These are phyloP conservation scores for Papiliotrema fonsecae DNA, from an alignment of 1,284 basidiomycete genomes.

Conservation along the genomic window DNA sequence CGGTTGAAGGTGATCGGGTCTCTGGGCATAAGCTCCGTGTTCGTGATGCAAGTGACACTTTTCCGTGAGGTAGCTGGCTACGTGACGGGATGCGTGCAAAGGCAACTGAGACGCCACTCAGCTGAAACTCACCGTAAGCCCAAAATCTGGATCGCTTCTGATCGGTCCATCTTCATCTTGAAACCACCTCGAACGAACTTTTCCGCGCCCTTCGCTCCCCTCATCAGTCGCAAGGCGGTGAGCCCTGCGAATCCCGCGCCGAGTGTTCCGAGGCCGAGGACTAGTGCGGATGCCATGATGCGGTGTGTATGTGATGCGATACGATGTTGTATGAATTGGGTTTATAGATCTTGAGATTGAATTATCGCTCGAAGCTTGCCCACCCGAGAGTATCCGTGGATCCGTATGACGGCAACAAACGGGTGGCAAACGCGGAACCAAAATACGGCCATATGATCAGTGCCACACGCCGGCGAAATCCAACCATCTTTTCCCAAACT, in stretches of 20 bases:
- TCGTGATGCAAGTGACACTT: too few species aligned
- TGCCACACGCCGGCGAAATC: constrained; percentile 7
- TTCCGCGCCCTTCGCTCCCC: constrained; percentile 52
- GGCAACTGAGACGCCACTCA: too few species aligned
- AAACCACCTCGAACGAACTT: constrained; percentile 94
- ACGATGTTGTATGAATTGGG: too few species aligned
- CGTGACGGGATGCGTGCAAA: too few species aligned
- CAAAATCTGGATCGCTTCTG: constrained; percentile 84
- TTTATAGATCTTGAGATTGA: too few species aligned
- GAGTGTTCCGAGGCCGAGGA: constrained; percentile 72
- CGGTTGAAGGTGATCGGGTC: constrained; percentile 66
- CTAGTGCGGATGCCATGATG: constrained; percentile 58
- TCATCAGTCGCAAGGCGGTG: constrained; percentile 53
- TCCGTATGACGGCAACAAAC: neutral
- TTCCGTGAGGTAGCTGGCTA: too few species aligned
- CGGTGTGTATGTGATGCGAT: neutral
- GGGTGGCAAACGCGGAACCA: constrained; percentile 1
- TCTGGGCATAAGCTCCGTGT: constrained; percentile 49
- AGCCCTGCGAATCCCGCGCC: constrained; percentile 74
- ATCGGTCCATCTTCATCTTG: constrained; percentile 90
- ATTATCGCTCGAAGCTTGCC: too few species aligned
- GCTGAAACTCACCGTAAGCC: constrained; percentile 72
- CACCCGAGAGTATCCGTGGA: too few species aligned
- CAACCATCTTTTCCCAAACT: too few species aligned
- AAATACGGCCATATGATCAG: neutral